These are phyloP conservation scores for Berkeleyomyces basicola DNA, from an alignment of 2,329 filamentous ascomycete species.

Conservation along the genomic window DNA sequence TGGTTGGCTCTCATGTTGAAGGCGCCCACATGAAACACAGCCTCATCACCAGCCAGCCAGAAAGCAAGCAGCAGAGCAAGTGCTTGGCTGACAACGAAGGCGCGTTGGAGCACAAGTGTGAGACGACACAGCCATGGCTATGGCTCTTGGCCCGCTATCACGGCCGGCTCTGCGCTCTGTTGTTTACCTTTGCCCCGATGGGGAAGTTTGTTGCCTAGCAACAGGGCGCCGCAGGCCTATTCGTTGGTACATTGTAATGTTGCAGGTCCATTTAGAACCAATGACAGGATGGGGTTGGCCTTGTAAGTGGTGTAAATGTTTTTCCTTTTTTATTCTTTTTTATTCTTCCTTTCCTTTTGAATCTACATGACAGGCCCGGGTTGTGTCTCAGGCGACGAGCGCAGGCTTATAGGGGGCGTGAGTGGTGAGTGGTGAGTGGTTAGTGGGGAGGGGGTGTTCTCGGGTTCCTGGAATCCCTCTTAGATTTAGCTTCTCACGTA, in stretches of 20 bases:
- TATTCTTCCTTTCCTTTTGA: neutral
- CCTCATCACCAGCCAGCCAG: neutral
- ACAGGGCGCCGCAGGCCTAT: neutral
- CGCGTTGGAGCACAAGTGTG: too few relatives aligned
- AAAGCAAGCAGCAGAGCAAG: too few relatives aligned
- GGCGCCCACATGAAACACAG: neutral
- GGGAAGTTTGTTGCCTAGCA: neutral
- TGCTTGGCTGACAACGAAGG: too few relatives aligned
- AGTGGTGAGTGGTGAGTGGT: too few relatives aligned
- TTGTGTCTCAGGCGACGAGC: neutral
- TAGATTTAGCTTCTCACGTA: too few relatives aligned
- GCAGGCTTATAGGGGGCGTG: neutral
- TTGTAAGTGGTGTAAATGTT: neutral
- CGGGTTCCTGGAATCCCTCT: too few relatives aligned
- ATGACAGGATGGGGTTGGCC: neutral
- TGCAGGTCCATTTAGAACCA: neutral
- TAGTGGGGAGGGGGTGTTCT: too few relatives aligned
- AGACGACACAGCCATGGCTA: neutral
- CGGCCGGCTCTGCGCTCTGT: neutral
- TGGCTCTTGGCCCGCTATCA: neutral
- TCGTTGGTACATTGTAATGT: neutral
- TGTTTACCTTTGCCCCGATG: neutral
- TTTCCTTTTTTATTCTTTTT: neutral
- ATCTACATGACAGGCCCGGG: neutral
- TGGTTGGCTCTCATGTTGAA: too few relatives aligned